A percentile compares a stretch with the other conserved stretches of the same genome.
Evolutionary conservation across 371 early-diverging fungal genomes (phyloP).

Genomic region (Thermomucor indicae-seudaticae): DNA sequence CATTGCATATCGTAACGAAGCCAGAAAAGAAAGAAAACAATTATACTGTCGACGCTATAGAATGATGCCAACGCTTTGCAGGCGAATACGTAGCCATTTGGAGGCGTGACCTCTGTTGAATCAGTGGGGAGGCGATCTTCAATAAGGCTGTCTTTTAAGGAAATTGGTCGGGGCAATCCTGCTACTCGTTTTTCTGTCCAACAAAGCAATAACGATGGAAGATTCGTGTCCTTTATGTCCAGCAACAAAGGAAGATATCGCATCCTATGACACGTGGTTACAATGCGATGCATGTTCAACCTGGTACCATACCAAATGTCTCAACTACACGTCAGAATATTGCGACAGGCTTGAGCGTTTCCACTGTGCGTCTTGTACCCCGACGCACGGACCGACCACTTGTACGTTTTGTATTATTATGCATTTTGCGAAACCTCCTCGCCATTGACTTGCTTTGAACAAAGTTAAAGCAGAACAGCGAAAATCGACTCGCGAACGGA

Average conservation of each 20-base stretch:
- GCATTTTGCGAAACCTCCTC: not conserved
- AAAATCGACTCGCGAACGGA: conserved; percentile 56
- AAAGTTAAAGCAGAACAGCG: conserved; percentile 38
- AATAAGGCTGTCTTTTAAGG: too few species aligned
- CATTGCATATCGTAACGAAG: too few species aligned
- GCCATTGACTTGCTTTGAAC: not conserved
- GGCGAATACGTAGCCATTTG: too few species aligned
- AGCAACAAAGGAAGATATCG: not conserved
- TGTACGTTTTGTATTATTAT: conserved; percentile 36
- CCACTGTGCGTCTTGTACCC: conserved; percentile 59
- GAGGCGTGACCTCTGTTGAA: too few species aligned
- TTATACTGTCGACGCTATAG: too few species aligned
- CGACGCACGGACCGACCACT: conserved; percentile 57
- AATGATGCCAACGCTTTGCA: too few species aligned
- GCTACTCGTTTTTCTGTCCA: too few species aligned
- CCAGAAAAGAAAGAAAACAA: too few species aligned
- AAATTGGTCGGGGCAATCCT: too few species aligned
- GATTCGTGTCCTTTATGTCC: too few species aligned
- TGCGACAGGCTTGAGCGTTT: conserved; percentile 60
- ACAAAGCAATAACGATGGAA: too few species aligned
- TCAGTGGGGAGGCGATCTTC: too few species aligned
- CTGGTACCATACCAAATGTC: conserved; percentile 69
- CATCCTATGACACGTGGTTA: conserved; percentile 55
- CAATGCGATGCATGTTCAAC: conserved; percentile 65
- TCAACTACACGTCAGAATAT: conserved; percentile 48